Percentiles rank a stretch among this genome's conserved stretches.
Conservation (phyloP, 2,329 filamentous ascomycete genomes). For the Ramularia collo-cygni region DNA sequence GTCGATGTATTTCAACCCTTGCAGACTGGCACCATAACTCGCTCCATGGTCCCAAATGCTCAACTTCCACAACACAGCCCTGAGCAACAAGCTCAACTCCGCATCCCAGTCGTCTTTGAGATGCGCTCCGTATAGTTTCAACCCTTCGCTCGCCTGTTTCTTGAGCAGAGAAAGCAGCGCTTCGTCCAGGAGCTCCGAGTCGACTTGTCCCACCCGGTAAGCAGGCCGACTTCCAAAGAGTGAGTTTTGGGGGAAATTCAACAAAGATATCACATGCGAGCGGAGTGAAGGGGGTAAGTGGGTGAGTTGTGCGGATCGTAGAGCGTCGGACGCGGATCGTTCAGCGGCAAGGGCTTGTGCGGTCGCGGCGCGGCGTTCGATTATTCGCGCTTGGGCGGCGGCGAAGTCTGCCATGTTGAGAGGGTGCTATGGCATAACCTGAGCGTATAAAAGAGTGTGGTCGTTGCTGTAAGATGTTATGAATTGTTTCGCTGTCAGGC, state of each 20-base stretch:
- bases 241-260: constrained; percentile 50
- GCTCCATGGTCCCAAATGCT: constrained; percentile 95
- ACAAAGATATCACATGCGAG: constrained; percentile 29
- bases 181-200: constrained; percentile 90
- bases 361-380: constrained; percentile 70
- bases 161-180: constrained; percentile 82
- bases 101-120: constrained; percentile 79
- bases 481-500: no score
- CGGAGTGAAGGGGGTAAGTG: constrained; percentile 46
- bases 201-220: constrained; percentile 91
- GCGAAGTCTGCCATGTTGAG: constrained; percentile 59
- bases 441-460: no score
- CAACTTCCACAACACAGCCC: constrained; percentile 83
- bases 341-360: constrained; percentile 46
- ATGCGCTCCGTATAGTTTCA: constrained; percentile 78
- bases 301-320: constrained; percentile 34
- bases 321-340: constrained; percentile 42
- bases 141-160: constrained; percentile 75
- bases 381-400: constrained; percentile 80
- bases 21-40: constrained; percentile 85
- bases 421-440: no score
- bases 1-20: constrained; percentile 86
- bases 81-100: constrained; percentile 72
- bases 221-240: constrained; percentile 75
- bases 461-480: no score